These are phyloP conservation scores for Beauveria sp. DNA, from an alignment of 2,329 filamentous ascomycete species.

Conservation along the genomic window DNA sequence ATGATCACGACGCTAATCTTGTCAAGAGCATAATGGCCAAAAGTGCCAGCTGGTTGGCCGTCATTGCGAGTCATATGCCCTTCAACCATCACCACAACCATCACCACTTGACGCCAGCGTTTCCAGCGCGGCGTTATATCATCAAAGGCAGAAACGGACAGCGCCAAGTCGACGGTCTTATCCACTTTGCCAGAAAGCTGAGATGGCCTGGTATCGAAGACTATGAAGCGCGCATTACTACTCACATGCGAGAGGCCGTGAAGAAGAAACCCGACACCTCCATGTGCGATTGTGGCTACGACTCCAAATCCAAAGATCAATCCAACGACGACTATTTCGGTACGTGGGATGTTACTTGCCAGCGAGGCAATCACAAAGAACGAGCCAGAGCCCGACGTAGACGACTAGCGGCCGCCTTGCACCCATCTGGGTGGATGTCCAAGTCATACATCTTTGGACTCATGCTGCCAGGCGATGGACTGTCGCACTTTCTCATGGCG, in stretches of 20 bases:
- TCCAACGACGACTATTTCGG: constrained; percentile 38
- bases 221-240: constrained; percentile 40
- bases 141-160: constrained; percentile 49
- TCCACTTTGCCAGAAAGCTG: constrained; percentile 56
- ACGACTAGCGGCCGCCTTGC: constrained; percentile 49
- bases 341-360: constrained; percentile 28
- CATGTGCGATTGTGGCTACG: constrained; percentile 7
- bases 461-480: constrained; percentile 54
- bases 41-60: constrained; percentile 46
- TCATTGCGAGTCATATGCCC: constrained; percentile 47
- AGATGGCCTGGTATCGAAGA: constrained; percentile 55
- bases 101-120: constrained; percentile 22
- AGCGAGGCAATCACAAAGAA: constrained; percentile 22
- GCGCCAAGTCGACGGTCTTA: constrained; percentile 53
- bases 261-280: constrained; percentile 23
- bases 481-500: constrained; percentile 58
- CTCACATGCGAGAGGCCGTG: constrained; percentile 37
- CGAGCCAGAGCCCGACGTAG: constrained; percentile 36
- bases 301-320: not conserved
- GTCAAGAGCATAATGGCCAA: constrained; percentile 17
- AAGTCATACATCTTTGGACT: constrained; percentile 60
- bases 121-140: constrained; percentile 33
- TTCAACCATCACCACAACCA: constrained; percentile 33
- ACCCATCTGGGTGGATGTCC: constrained; percentile 57
- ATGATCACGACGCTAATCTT: constrained; percentile 2